A percentile compares a stretch with the other conserved stretches of the same genome.
Conservation (phyloP, 2,329 filamentous ascomycete species). For the Phyllosticta ampelicida region DNA sequence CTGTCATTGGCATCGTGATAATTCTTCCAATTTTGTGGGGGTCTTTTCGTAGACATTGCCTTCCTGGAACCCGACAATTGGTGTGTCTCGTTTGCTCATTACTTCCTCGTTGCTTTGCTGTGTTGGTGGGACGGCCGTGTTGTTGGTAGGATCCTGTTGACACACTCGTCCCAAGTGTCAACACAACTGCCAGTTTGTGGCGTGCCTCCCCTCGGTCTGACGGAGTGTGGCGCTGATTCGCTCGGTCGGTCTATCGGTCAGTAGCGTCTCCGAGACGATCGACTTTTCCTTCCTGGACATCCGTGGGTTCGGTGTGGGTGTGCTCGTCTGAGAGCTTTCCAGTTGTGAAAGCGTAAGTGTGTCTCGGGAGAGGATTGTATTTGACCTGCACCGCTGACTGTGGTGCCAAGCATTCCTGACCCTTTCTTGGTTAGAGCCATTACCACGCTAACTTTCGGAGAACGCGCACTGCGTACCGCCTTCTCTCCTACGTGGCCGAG, state of each 20-base stretch:
- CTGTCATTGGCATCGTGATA: background rate
- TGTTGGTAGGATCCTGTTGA: background rate
- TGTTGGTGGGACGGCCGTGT: background rate
- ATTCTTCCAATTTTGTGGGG: background rate
- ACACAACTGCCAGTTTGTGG: background rate
- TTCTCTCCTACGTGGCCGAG: background rate
- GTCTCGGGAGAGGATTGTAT: background rate
- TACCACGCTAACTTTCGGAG: background rate
- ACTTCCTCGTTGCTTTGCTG: background rate
- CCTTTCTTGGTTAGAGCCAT: background rate
- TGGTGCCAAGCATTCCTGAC: background rate
- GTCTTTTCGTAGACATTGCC: background rate
- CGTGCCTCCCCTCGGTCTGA: background rate
- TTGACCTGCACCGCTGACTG: background rate
- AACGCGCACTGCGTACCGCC: background rate
- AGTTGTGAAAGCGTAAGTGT: background rate
- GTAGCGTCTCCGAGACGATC: background rate
- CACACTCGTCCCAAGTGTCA: background rate
- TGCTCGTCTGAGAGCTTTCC: background rate
- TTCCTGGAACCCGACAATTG: background rate
- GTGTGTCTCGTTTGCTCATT: background rate
- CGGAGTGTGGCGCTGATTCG: background rate
- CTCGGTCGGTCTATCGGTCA: background rate
- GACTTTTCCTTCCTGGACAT: background rate
- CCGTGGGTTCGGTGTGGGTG: background rate